Base-by-base conservation (phyloP, 768 basidiomycete species). In the Lactifluus rugatus region DNA sequence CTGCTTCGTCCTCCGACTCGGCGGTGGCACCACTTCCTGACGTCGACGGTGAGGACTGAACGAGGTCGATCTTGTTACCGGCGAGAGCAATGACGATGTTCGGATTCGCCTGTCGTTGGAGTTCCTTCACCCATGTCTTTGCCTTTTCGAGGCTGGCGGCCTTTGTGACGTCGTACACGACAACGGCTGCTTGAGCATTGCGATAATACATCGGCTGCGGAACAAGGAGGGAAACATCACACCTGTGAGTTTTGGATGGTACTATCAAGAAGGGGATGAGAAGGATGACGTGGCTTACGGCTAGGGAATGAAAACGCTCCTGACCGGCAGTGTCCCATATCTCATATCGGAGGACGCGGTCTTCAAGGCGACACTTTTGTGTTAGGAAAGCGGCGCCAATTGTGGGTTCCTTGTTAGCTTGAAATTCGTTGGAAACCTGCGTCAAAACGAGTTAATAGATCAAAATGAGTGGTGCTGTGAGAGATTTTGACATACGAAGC, bases 101-200 rank as follows among this genome's bases (percentile, higher is more conserved):
- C 36, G 95, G 94, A 70, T 97, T 96, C 23, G 96, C 96, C 69
- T 99, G 96, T 64, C 96, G 84, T 70, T 99, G 96, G 23, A 99
- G 80, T 73, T 99, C 96, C 76, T 96, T 97, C 58, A 99, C 93
- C 96, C 96, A 99, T 31, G 94, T 93, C 77, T 98, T 97, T 54
- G 96, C 96, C 72, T 98, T 98, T 72, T 98, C 95, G 58, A 99
- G 78, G 67, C 93, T 95, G 57, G 87, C 81, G 46, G 91, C 89
- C 73, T 97, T 96, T 50, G 95, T 98, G 56, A 98, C 85, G 70
- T 98, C 96, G 71, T 97, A 98, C 19, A 98, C 95, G 9, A 99
- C 96, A 42, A 98, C 93, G 32, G 95, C 95, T 3, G 95, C 94
- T 71, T 94, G 91, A 8, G 95, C 93, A 67, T 98, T 97, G 67